Evolutionary conservation across 2,329 filamentous ascomycete species (phyloP).

Genomic region (Cercospora sojina): DNA sequence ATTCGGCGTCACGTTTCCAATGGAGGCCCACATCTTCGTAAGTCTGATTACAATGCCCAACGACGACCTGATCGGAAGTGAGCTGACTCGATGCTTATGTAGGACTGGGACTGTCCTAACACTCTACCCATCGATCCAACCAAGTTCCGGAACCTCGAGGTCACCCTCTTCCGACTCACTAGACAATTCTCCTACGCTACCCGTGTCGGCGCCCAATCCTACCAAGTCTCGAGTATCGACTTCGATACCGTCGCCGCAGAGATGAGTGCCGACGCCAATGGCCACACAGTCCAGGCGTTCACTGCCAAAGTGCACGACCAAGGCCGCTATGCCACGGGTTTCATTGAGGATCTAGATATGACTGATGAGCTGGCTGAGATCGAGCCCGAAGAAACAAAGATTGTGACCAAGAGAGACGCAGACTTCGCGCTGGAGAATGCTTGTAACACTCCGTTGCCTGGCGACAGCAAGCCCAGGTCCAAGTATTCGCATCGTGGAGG

Average conservation of each 20-base stretch:
- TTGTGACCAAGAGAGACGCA: background rate
- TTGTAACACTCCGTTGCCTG: background rate
- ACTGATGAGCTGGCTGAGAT: background rate
- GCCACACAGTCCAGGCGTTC: background rate
- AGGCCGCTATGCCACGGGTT: background rate
- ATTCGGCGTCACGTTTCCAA: background rate
- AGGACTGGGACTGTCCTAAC: background rate
- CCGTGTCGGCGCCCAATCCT: background rate
- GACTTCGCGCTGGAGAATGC: background rate
- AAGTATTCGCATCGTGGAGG: background rate
- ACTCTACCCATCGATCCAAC: background rate
- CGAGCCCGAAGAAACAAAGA: background rate
- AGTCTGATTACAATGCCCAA: background rate
- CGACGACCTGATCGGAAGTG: background rate
- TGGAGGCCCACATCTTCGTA: background rate
- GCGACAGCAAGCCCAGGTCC: background rate
- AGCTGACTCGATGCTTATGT: background rate
- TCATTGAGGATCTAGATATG: background rate
- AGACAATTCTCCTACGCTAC: background rate
- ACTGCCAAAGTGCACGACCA: background rate
- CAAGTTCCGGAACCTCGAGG: background rate
- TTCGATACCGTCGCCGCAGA: background rate
- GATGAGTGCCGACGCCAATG: background rate
- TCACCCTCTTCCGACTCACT: background rate
- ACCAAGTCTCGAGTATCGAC: background rate